phyloP scores from a whole-genome alignment of 768 basidiomycete species.

The Hirschioporus abietinus region DNA sequence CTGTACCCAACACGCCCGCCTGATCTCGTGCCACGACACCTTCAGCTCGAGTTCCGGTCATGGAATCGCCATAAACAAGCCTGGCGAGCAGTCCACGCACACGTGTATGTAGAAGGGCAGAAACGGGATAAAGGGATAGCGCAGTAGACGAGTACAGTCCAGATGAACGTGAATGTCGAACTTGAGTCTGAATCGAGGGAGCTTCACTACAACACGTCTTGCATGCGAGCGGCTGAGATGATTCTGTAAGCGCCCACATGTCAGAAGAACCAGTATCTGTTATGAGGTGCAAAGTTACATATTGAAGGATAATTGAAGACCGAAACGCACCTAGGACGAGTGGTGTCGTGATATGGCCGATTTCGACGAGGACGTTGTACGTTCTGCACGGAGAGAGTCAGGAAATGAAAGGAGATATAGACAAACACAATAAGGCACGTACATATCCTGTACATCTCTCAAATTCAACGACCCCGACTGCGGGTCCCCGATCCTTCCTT shows the following conservation, averaged over 20 bases:
- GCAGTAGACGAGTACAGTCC: neutral
- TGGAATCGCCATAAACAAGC: constrained; percentile 67
- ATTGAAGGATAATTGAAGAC: neutral
- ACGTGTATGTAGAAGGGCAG: neutral
- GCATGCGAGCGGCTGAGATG: neutral
- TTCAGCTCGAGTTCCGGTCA: constrained; percentile 60
- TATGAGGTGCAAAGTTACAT: neutral
- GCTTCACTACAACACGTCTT: neutral
- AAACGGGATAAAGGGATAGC: neutral
- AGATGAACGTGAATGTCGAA: too few species aligned
- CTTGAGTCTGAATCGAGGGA: neutral
- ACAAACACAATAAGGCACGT: too few species aligned
- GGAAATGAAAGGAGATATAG: neutral
- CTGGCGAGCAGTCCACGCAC: constrained; percentile 2
- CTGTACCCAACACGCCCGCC: constrained; percentile 24
- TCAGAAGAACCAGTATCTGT: neutral
- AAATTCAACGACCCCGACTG: too few species aligned
- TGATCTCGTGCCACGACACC: constrained; percentile 59
- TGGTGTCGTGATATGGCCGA: neutral
- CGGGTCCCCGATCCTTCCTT: too few species aligned
- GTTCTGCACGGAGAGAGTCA: neutral
- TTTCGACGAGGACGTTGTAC: neutral
- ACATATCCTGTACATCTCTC: neutral
- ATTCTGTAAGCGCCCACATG: neutral
- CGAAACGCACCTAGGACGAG: neutral